Percentiles rank a stretch among this genome's conserved stretches.
phyloP scores from a whole-genome alignment of 192 early-diverging fungal species.

The Coemansia sp. region DNA sequence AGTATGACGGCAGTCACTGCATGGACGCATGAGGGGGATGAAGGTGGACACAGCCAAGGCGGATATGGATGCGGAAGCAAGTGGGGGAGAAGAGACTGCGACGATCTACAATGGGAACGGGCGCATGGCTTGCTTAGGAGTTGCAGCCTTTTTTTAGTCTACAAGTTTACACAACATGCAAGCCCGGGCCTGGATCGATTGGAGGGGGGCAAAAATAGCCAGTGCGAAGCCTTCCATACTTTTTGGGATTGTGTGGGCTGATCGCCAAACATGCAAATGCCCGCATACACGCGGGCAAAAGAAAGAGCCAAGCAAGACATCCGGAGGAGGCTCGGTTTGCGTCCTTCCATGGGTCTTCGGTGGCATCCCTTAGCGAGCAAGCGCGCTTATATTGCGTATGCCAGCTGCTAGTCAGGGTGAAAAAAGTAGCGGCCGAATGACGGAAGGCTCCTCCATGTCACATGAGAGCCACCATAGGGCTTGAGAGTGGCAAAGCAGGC shows the following conservation, averaged over 20 bases:
- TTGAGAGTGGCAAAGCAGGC: not conserved
- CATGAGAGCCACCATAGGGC: not conserved
- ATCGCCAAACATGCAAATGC: constrained; percentile 4
- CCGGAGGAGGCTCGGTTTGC: not conserved
- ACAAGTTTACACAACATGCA: not conserved
- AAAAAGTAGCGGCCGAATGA: not conserved
- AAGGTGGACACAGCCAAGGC: not conserved
- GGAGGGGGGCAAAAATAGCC: not conserved
- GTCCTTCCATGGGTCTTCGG: not conserved
- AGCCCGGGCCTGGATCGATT: not conserved
- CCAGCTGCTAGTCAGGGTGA: not conserved
- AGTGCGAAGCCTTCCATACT: not conserved
- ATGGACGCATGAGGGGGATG: not conserved
- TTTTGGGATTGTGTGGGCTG: not conserved
- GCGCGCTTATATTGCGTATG: not conserved
- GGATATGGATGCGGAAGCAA: not conserved
- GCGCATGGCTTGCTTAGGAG: not conserved
- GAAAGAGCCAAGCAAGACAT: not conserved
- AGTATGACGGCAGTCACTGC: constrained; percentile 11
- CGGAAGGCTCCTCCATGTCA: constrained; percentile 4
- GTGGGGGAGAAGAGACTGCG: not conserved
- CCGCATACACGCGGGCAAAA: not conserved
- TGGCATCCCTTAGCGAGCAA: not conserved
- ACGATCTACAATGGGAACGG: not conserved
- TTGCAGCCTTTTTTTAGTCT: constrained; percentile 2